Evolutionary conservation across 2,329 filamentous ascomycete species (phyloP).

Genomic region (Phoma sp.): DNA sequence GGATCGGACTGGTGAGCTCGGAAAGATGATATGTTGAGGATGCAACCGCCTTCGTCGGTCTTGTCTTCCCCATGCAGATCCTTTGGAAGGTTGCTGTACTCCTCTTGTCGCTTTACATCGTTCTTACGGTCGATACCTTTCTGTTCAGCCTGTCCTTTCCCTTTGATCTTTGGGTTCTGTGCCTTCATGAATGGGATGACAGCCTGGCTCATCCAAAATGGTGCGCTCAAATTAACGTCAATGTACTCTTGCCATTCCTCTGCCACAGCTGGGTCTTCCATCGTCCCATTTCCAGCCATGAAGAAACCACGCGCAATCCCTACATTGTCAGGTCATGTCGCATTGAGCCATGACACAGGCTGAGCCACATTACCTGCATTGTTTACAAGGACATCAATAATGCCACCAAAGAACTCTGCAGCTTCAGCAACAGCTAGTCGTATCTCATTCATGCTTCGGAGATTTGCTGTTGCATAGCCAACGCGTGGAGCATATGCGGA

Average conservation of each 20-base stretch:
- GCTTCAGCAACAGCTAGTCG: constrained; percentile 44
- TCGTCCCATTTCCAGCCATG: constrained; percentile 31
- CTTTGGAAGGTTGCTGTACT: constrained; percentile 28
- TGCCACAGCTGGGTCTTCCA: constrained; percentile 31
- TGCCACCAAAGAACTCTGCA: constrained; percentile 48
- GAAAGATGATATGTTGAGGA: constrained; percentile 59
- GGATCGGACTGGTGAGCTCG: constrained; percentile 58
- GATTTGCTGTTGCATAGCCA: constrained; percentile 44
- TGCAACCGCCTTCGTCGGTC: constrained; percentile 35
- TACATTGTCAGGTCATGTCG: neutral
- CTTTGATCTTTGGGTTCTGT: constrained; percentile 18
- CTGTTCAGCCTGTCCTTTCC: constrained; percentile 1
- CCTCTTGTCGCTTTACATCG: constrained; percentile 30
- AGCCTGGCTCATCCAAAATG: constrained; percentile 33
- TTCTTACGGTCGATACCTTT: constrained; percentile 24
- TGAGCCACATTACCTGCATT: constrained; percentile 25
- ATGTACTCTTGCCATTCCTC: constrained; percentile 36
- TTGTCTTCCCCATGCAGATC: constrained; percentile 32
- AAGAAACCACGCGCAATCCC: constrained; percentile 34
- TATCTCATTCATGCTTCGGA: constrained; percentile 42
- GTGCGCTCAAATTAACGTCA: constrained; percentile 31
- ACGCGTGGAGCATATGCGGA: constrained; percentile 38
- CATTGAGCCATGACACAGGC: neutral
- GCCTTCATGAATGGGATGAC: constrained; percentile 34
- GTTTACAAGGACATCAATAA: constrained; percentile 42